Evolutionary conservation across 2,329 filamentous ascomycete species (phyloP).

Genomic region (Alternaria atra): DNA sequence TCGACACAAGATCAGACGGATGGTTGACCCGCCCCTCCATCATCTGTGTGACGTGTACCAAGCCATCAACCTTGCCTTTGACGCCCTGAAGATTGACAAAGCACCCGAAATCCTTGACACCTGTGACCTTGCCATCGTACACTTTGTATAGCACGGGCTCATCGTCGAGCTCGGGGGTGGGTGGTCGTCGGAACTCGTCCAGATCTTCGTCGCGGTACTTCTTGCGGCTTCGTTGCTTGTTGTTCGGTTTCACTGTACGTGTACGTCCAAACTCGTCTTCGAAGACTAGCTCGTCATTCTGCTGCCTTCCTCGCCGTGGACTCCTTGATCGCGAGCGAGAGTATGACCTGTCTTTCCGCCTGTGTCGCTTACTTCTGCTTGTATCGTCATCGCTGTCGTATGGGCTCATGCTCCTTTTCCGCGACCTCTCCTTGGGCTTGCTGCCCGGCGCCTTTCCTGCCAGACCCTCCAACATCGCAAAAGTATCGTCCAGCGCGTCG

Average conservation of each 20-base stretch:
- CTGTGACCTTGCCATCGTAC: constrained; percentile 89
- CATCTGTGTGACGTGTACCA: constrained; percentile 93
- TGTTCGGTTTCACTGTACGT: constrained; percentile 52
- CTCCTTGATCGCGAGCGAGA: constrained; percentile 62
- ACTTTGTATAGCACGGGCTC: constrained; percentile 83
- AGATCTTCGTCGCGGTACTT: constrained; percentile 55
- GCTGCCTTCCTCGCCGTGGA: constrained; percentile 56
- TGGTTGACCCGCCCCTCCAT: constrained; percentile 88
- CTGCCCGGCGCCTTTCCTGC: constrained; percentile 60
- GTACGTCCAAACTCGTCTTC: constrained; percentile 68
- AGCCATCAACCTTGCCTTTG: constrained; percentile 85
- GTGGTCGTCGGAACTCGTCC: constrained; percentile 71
- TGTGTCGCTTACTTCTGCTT: constrained; percentile 55
- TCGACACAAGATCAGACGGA: constrained; percentile 84
- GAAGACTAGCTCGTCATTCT: constrained; percentile 62
- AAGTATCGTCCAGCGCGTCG: constrained; percentile 88
- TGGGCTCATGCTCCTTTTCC: constrained; percentile 69
- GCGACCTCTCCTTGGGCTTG: constrained; percentile 57
- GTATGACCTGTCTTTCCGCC: constrained; percentile 59
- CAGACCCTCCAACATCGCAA: constrained; percentile 87
- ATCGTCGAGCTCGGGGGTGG: constrained; percentile 81
- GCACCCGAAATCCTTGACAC: constrained; percentile 92
- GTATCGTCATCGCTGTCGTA: constrained; percentile 56
- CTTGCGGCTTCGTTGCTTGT: constrained; percentile 52
- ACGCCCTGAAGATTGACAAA: constrained; percentile 94